Conservation (phyloP, 192 early-diverging fungal genomes). For the Cladochytrium replicatum region DNA sequence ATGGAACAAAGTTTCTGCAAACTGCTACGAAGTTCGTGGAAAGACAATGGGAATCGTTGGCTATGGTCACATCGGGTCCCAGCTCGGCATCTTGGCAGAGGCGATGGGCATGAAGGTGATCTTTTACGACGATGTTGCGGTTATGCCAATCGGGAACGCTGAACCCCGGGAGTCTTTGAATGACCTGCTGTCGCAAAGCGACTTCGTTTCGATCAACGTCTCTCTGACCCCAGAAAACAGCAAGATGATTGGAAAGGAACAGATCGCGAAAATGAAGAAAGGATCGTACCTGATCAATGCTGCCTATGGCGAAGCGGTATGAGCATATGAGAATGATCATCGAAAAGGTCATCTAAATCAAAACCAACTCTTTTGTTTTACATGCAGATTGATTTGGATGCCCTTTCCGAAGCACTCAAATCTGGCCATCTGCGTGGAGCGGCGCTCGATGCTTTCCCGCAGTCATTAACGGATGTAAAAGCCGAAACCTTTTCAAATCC, state of each 20-base stretch:
- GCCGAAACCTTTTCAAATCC: constrained; percentile 18
- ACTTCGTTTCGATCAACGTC: constrained; percentile 35
- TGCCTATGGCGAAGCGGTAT: constrained; percentile 26
- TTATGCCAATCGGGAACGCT: constrained; percentile 37
- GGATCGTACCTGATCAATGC: constrained; percentile 31
- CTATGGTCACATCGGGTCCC: constrained; percentile 38
- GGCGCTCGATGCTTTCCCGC: constrained; percentile 33
- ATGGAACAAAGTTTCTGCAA: constrained; percentile 39
- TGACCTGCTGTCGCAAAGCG: constrained; percentile 26
- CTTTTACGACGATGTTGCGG: constrained; percentile 33
- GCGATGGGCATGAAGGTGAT: constrained; percentile 31
- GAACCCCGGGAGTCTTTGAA: constrained; percentile 18
- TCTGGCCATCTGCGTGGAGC: constrained; percentile 29
- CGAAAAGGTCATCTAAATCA: background rate
- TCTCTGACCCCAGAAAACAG: constrained; percentile 24
- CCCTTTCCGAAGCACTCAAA: constrained; percentile 38
- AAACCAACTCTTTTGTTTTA: constrained; percentile 1
- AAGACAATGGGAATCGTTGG: constrained; percentile 45
- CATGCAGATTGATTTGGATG: constrained; percentile 28
- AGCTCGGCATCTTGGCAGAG: constrained; percentile 39
- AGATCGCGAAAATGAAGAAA: constrained; percentile 41
- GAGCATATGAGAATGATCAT: background rate
- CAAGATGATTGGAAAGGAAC: constrained; percentile 31
- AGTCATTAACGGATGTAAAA: constrained; percentile 11
- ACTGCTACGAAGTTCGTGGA: constrained; percentile 38